Conservation (phyloP, 306 rosid species). For the Trichosanthes cucumerina region DNA sequence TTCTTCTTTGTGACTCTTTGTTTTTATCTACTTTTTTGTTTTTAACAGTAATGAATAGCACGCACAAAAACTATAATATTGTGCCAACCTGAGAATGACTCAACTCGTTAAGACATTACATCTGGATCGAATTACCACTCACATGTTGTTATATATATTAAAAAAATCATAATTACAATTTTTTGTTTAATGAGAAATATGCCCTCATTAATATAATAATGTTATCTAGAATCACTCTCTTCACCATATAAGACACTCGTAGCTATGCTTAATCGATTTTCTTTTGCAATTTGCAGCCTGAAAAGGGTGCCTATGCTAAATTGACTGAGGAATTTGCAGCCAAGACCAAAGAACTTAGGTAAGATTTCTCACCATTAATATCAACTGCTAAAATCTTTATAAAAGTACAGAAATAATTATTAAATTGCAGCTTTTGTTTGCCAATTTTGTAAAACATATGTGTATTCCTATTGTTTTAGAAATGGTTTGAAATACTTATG, state of each 20-base stretch:
- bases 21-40: too few species aligned
- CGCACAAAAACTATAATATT: neutral
- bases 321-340: conserved; percentile 11
- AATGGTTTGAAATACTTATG: neutral
- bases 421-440: neutral
- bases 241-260: neutral
- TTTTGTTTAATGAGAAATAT: neutral
- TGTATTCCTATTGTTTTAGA: neutral
- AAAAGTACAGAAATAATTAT: neutral
- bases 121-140: neutral
- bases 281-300: neutral
- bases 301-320: neutral
- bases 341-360: conserved; percentile 6
- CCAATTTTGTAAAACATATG: neutral
- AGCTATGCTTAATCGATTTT: neutral
- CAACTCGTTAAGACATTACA: too few species aligned
- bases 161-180: neutral
- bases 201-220: neutral
- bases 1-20: too few species aligned
- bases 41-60: too few species aligned
- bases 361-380: neutral
- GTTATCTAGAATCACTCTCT: neutral
- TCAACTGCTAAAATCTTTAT: neutral
- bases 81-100: neutral
- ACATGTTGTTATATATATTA: too few species aligned